Evolutionary conservation across 2,329 filamentous ascomycete species (phyloP), one percentile per base, ranked within the genome.

Genomic region (Thielaviopsis populi): DNA sequence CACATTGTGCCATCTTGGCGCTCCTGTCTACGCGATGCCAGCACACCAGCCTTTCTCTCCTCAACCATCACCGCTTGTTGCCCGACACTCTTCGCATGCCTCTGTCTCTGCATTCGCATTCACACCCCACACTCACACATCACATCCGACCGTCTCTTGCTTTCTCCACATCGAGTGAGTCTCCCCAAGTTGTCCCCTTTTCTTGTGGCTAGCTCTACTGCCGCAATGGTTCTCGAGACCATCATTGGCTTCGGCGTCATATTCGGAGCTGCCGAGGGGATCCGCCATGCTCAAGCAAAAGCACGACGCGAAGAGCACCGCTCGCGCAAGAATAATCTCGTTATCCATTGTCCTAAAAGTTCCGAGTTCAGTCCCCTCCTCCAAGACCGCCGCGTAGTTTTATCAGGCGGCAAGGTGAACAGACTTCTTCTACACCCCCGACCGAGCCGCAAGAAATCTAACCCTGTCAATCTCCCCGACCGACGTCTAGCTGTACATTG

Each of bases 301-400:
- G 71, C 73, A 3, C 75, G 74, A 50, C 73, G 73, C 53, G 76
- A 79, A 67, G 77, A 79, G 65, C 77, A 79, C 67, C 74, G 77
- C 62, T 74, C 73, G 66, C 73, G 77, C 60, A 78, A 78, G 66
- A 78, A 78, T 67, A 78, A 79, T 63, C 73, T 79, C 43, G 69
- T 76, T 37, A 74, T 78, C 2, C 75, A 75, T 65, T 78, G 76
- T 61, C 73, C 75, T 54, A 79, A 78, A 70, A 75, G 76, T 30
- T 78, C 77, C 3, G 71, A 75, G 62, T 75, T 73, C 64, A 76
- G 75, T 61, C 69, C 72, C 15, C 68, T 72, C n/a, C 72, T 79
- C 17, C 75, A 79, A 66, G 76, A 75, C 30, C 75, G 76, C 58
- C 71, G 72, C 46, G 70, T 79, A 13, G 76, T 79, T 1, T 70